Evolutionary conservation across 805 yeast species (phyloP).

Genomic region (Metschnikowia continentalis): DNA sequence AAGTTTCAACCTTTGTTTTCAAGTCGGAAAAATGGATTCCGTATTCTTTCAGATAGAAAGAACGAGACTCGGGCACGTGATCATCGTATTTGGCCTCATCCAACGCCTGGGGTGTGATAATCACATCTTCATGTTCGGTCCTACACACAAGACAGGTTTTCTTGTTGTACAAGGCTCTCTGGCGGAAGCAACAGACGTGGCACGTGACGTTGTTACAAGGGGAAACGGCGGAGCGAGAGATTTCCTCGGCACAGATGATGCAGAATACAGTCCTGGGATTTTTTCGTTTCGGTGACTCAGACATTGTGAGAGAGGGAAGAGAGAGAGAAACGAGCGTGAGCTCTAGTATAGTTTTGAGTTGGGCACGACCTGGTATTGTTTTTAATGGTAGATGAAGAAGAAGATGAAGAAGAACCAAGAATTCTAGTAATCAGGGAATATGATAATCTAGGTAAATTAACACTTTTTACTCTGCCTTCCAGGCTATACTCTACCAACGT

Average conservation of each 20-base stretch:
- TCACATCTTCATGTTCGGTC: constrained; percentile 53
- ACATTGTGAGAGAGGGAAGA: neutral
- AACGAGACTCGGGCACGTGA: constrained; percentile 28
- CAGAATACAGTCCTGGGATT: constrained; percentile 40
- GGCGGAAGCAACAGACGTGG: constrained; percentile 75
- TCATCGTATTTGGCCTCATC: constrained; percentile 33
- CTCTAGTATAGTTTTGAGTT: neutral
- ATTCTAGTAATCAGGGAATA: too few species aligned
- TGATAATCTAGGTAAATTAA: too few species aligned
- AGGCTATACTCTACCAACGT: too few species aligned
- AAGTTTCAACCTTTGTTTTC: constrained; percentile 44
- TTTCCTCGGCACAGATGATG: constrained; percentile 77
- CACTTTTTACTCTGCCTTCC: too few species aligned
- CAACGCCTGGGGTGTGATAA: constrained; percentile 50
- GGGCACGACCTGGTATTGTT: neutral
- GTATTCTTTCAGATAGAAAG: constrained; percentile 38
- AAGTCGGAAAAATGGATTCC: constrained; percentile 59
- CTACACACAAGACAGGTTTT: constrained; percentile 81
- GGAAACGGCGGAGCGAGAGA: constrained; percentile 62
- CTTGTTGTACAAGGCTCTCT: constrained; percentile 74
- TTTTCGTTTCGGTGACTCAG: neutral
- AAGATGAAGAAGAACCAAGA: too few species aligned
- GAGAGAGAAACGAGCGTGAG: neutral
- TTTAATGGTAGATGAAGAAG: too few species aligned
- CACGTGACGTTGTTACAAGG: constrained; percentile 87